phyloP scores from a whole-genome alignment of 2,329 filamentous ascomycete species.

The Exophiala sp. region DNA sequence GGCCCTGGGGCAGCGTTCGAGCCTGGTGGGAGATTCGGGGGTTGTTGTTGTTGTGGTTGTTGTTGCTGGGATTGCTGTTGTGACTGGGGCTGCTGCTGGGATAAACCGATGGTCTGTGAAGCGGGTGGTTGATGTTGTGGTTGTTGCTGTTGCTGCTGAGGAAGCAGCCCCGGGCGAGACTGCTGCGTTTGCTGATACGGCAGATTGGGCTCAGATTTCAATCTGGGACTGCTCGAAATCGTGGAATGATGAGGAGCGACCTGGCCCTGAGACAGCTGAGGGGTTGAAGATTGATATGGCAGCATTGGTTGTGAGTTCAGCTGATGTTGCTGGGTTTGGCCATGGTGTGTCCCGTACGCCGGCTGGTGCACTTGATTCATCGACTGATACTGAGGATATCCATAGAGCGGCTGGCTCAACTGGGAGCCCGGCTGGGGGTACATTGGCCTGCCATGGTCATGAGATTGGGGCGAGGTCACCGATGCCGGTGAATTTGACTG shows the following conservation, averaged over 20 bases:
- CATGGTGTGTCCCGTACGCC: conserved; percentile 52
- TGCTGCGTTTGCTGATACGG: conserved; percentile 33
- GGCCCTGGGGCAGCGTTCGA: conserved; percentile 83
- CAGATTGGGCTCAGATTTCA: conserved; percentile 29
- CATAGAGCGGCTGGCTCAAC: conserved; percentile 80
- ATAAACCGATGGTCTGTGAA: conserved; percentile 47
- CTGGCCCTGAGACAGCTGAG: conserved; percentile 38
- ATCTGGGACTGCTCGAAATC: conserved; percentile 51
- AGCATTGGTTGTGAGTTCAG: conserved; percentile 53
- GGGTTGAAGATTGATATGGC: conserved; percentile 46
- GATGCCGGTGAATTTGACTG: conserved; percentile 93
- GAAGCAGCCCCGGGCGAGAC: conserved; percentile 46
- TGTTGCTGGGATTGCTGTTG: conserved; percentile 49
- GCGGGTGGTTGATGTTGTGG: conserved; percentile 17
- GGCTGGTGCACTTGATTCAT: conserved; percentile 50
- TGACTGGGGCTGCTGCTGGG: conserved; percentile 41
- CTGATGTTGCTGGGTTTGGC: conserved; percentile 49
- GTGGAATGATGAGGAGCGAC: conserved; percentile 49
- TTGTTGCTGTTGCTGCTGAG: conserved; percentile 43
- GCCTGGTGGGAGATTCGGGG: conserved; percentile 59
- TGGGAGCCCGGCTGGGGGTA: conserved; percentile 76
- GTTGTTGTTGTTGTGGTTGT: conserved; percentile 28
- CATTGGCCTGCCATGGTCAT: conserved; percentile 76
- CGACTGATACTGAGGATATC: conserved; percentile 54
- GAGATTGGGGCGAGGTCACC: conserved; percentile 78